These are phyloP conservation scores for Mallotus repandus DNA, from an alignment of 441 rosid genomes.

Conservation along the genomic window DNA sequence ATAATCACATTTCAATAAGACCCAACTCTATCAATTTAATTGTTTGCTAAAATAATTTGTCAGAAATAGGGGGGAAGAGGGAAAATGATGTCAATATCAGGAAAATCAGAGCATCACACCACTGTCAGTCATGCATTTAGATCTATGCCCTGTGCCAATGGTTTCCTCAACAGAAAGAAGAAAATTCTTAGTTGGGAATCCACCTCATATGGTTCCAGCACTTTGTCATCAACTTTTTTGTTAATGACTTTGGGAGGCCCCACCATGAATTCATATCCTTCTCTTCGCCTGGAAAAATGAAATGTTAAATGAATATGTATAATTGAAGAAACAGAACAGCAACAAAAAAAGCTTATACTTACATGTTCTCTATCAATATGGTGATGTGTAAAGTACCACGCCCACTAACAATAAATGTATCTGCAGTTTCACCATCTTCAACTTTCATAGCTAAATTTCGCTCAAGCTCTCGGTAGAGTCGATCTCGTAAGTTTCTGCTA, in stretches of 20 bases:
- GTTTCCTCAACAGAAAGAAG: constrained; percentile 5
- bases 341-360: constrained; percentile 35
- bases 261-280: constrained; percentile 98
- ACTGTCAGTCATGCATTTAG: constrained; percentile 8
- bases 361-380: constrained; percentile 94
- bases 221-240: constrained; percentile 71
- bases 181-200: constrained; percentile 22
- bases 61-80: neutral
- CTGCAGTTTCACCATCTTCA: constrained; percentile 98
- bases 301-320: constrained; percentile 20
- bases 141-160: neutral
- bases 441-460: constrained; percentile 97
- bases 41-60: neutral
- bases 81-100: neutral
- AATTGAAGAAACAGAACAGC: constrained; percentile 20
- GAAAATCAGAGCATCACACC: neutral
- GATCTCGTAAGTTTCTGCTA: constrained; percentile 94
- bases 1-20: constrained; percentile 1
- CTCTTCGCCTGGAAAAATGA: constrained; percentile 75
- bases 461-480: constrained; percentile 91
- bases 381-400: constrained; percentile 98
- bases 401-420: constrained; percentile 90
- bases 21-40: constrained; percentile 11
- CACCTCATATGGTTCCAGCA: constrained; percentile 93
- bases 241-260: constrained; percentile 98